phyloP scores from a whole-genome alignment of 305 asterid species.

The Petunia hybrid region DNA sequence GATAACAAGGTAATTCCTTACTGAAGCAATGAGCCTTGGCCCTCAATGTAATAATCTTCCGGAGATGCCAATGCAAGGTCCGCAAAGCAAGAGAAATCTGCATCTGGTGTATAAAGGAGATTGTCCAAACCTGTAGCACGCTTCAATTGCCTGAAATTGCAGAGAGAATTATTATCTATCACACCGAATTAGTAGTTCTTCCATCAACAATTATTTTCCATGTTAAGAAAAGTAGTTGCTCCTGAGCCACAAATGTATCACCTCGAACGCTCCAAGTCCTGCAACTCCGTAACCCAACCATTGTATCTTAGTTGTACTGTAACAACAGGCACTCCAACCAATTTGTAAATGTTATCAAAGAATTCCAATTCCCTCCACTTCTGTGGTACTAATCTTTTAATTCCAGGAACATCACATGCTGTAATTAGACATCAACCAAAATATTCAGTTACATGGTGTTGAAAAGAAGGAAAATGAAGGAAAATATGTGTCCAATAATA shows the following conservation, averaged over 20 bases:
- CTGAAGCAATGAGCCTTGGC: constrained; percentile 99
- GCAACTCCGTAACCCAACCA: constrained; percentile 98
- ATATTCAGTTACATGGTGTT: constrained; percentile 32
- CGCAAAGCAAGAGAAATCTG: constrained; percentile 99
- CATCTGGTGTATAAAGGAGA: constrained; percentile 98
- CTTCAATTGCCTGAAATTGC: constrained; percentile 73
- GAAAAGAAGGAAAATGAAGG: constrained; percentile 26
- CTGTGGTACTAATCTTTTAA: constrained; percentile 82
- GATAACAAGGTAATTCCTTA: constrained; percentile 46
- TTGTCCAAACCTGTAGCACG: constrained; percentile 91
- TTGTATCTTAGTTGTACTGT: constrained; percentile 93
- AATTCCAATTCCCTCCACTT: constrained; percentile 88
- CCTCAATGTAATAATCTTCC: constrained; percentile 90
- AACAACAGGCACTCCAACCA: constrained; percentile 97
- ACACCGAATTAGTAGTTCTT: constrained; percentile 4
- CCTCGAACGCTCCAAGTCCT: constrained; percentile 91
- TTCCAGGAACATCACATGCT: constrained; percentile 99
- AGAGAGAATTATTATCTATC: constrained; percentile 29
- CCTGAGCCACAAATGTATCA: constrained; percentile 39
- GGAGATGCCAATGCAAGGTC: constrained; percentile 99
- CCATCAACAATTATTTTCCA: constrained; percentile 13
- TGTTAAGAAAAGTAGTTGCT: constrained; percentile 32
- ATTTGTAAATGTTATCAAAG: constrained; percentile 87
- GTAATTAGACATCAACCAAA: constrained; percentile 38
- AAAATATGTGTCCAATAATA: constrained; percentile 27